Evolutionary conservation across 768 basidiomycete species (phyloP), one percentile per base, ranked within the genome.

Genomic region (Lentinula boryana): DNA sequence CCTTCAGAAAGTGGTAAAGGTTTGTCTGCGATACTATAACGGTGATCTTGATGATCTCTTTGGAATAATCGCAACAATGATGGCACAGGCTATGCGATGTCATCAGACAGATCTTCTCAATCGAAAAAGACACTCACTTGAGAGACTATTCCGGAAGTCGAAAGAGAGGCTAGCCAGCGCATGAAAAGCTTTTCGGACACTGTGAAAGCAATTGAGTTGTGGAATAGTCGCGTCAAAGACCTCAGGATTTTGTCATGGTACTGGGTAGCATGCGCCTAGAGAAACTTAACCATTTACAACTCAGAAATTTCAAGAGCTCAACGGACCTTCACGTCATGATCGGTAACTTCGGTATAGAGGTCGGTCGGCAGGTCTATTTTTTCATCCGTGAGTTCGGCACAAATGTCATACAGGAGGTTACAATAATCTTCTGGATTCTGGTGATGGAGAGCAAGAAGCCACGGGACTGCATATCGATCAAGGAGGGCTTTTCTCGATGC

Each of bases 361-460:
- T 68, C 67, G 3, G 35, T 52, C 38, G 58, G 50, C 12, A 41
- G 18, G 27, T 60, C 49, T 38, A 52, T 61, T 31, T n/a, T 32
- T 31, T 56, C 52, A 18, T 61, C 52, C 2, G 81, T 77, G 31
- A 78, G 65, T 63, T 86, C 84, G 6, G 72, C 65, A 60, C 82
- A 83, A 31, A 82, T 70, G 6, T 84, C 80, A 61, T 82, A 89
- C 2, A 89, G 40, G 43, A 80, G 72, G 31, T 70, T 67, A 9
- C 78, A 76, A 68, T 89, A 93, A 7, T 76, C 68, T 1, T 69
- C 70, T 18, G 80, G 64, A 66, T 88, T 84, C 57, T 83, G 81
- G 53, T 86, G 77, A 69, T 91, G 87, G 27, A 93, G 71, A 40
- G 87, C 84, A 32, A 79, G 73, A 48, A 93, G 74, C 92, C 92